These are phyloP conservation scores for Pugionium cornutum DNA, from an alignment of 345 rosid genomes.

Conservation along the genomic window DNA sequence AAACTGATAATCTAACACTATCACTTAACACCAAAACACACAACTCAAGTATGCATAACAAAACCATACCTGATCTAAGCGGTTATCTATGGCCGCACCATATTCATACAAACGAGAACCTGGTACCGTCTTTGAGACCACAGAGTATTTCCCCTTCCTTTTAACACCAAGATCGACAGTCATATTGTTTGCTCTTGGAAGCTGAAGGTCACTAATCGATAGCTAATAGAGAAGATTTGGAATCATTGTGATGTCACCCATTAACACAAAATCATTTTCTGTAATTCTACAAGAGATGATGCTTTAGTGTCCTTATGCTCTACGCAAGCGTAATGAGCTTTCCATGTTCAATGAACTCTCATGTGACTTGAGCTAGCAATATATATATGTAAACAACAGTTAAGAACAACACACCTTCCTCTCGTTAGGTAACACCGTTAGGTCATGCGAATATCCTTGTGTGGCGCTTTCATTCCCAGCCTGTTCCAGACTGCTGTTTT, in stretches of 20 bases:
- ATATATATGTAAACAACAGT: not conserved
- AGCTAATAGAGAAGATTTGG: slow-evolving; percentile 33
- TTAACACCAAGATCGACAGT: slow-evolving; percentile 39
- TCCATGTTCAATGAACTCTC: slow-evolving; percentile 10
- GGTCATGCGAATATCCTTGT: slow-evolving; percentile 33
- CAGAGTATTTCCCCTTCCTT: slow-evolving; percentile 34
- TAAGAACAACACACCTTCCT: slow-evolving; percentile 44
- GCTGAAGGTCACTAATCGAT: slow-evolving; percentile 42
- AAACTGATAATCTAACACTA: slow-evolving; percentile 20
- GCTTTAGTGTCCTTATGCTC: slow-evolving; percentile 1
- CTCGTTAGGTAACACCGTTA: slow-evolving; percentile 36
- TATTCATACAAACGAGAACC: slow-evolving; percentile 39
- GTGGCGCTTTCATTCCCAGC: slow-evolving; percentile 27
- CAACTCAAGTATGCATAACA: slow-evolving; percentile 5
- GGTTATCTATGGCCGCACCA: slow-evolving; percentile 29
- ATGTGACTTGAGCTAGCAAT: slow-evolving; percentile 7
- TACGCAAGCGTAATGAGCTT: not conserved
- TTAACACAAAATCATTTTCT: slow-evolving; percentile 30
- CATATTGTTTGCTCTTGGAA: slow-evolving; percentile 30
- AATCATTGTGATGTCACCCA: slow-evolving; percentile 27
- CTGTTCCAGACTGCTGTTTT: slow-evolving; percentile 37
- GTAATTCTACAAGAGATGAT: slow-evolving; percentile 10
- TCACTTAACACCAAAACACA: not conserved
- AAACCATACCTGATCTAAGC: slow-evolving; percentile 43
- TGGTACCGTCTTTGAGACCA: slow-evolving; percentile 21